Evolutionary conservation across 805 yeast genomes (phyloP).

Genomic region (Metschnikowia koreensis): DNA sequence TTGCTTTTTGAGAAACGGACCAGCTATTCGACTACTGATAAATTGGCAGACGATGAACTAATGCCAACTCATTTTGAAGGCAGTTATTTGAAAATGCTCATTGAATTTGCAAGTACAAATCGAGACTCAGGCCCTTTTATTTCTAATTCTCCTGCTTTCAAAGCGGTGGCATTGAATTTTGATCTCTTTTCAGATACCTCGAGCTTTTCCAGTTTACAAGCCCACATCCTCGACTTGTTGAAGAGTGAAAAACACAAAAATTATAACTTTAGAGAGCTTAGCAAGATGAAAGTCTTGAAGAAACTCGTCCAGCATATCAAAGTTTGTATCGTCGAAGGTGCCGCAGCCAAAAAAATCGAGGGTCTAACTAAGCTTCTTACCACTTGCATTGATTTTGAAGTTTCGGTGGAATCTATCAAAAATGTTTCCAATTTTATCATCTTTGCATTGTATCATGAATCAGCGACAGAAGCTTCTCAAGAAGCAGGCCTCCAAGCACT

Average conservation of each 20-base stretch:
- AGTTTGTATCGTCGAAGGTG: slow-evolving; percentile 16
- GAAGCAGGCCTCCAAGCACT: slow-evolving; percentile 34
- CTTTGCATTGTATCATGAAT: slow-evolving; percentile 47
- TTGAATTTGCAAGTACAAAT: neutral
- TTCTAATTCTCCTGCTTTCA: slow-evolving; percentile 54
- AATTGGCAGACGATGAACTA: neutral
- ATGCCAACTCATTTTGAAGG: neutral
- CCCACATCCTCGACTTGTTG: slow-evolving; percentile 57
- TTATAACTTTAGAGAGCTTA: slow-evolving; percentile 53
- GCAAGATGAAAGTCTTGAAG: slow-evolving; percentile 48
- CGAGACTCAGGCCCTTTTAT: slow-evolving; percentile 29
- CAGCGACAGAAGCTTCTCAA: slow-evolving; percentile 28
- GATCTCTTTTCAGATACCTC: slow-evolving; percentile 62
- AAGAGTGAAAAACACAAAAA: slow-evolving; percentile 49
- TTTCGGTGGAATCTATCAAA: slow-evolving; percentile 54
- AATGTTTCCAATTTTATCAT: slow-evolving; percentile 48
- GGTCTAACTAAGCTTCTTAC: slow-evolving; percentile 24
- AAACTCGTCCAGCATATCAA: slow-evolving; percentile 52
- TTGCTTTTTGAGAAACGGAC: slow-evolving; percentile 1
- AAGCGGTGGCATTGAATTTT: slow-evolving; percentile 47
- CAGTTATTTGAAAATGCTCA: slow-evolving; percentile 1
- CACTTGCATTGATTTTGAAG: slow-evolving; percentile 34
- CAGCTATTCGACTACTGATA: neutral
- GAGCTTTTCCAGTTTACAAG: slow-evolving; percentile 52
- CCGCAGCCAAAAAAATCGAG: slow-evolving; percentile 9